Base-by-base conservation (phyloP, 176 grass and related monocot genomes). In the Oryza coarctata region DNA sequence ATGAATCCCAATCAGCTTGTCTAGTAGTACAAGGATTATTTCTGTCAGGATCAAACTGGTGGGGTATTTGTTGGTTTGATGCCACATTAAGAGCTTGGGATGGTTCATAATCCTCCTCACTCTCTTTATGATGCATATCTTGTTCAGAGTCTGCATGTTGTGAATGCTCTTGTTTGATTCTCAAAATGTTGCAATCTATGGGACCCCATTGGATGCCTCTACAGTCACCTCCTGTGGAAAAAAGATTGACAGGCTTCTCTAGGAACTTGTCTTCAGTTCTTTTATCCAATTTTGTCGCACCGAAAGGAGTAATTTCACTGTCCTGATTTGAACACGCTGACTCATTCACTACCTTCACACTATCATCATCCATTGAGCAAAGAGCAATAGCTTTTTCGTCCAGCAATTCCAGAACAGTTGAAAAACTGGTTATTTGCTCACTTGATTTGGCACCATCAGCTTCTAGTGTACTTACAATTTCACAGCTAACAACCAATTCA, bases 51-150 rank as follows among this genome's bases (percentile, higher is more conserved):
- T 71, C 62, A 29, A 22, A 15, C 31, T 68, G 74, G 9, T 28
- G 22, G 44, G 58, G 66, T 60, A 83, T 67, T 58, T 55, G 11
- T 79, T 55, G 26, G 78, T 83, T 79, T 83, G 75, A 79, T 10
- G 58, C 8, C n/a, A 73, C 60, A 64, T 31, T 50, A 73, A 57
- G 34, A 78, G 45, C 44, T 73, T 72, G 57, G 52, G 33, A 14
- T 52, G n/a, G 58, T 45, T 82, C n/a, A 72, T 8, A 57, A 57
- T 58, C 74, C 13, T 75, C 34, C 43, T 60, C n/a, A 60, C 43
- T 45, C 73, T 11, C 26, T 41, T 34, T 68, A 49, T n/a, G 22
- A 43, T 33, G 68, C 23, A 70, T 12, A 38, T 60, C n/a, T 22
- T 57, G 71, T 78, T 33, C 58, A 88, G 20, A 33, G 27, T 66